phyloP scores from a whole-genome alignment of 2,329 filamentous ascomycete genomes.

The Ophioceras dolichostomum region DNA sequence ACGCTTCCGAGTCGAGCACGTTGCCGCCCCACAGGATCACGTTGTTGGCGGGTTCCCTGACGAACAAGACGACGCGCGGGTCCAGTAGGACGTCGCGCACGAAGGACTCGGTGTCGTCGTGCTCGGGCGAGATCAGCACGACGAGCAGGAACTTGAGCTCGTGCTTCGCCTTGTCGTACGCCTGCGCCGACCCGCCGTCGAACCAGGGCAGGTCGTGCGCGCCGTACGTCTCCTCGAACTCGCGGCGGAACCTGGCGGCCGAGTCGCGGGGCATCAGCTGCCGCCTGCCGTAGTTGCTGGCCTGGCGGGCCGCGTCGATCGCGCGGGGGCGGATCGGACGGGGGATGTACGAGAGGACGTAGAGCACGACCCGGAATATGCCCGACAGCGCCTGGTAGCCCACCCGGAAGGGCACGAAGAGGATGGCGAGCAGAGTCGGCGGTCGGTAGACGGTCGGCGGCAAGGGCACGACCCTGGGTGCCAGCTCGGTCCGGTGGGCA shows the following conservation, averaged over 20 bases:
- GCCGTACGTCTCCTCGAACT: slow-evolving; percentile 92
- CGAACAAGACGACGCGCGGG: slow-evolving; percentile 58
- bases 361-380: slow-evolving; percentile 60
- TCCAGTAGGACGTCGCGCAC: slow-evolving; percentile 71
- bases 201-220: slow-evolving; percentile 60
- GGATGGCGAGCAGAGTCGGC: slow-evolving; percentile 62
- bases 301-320: slow-evolving; percentile 40
- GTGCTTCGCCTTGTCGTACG: slow-evolving; percentile 78
- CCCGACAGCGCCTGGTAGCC: slow-evolving; percentile 61
- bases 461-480: slow-evolving; percentile 74
- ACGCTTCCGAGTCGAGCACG: slow-evolving; percentile 85
- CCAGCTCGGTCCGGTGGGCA: slow-evolving; percentile 42
- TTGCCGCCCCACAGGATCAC: slow-evolving; percentile 89
- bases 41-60: slow-evolving; percentile 65
- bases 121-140: slow-evolving; percentile 78
- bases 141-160: slow-evolving; percentile 89
- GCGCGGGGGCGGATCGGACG: slow-evolving; percentile 44
- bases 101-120: slow-evolving; percentile 81
- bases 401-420: slow-evolving; percentile 72
- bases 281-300: slow-evolving; percentile 57
- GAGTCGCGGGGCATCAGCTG: slow-evolving; percentile 77
- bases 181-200: slow-evolving; percentile 84
- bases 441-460: slow-evolving; percentile 56
- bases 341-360: slow-evolving; percentile 71
- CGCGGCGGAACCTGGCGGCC: slow-evolving; percentile 75